Conservation (phyloP, 106 monocot genomes). For the Triglochin maritima region DNA sequence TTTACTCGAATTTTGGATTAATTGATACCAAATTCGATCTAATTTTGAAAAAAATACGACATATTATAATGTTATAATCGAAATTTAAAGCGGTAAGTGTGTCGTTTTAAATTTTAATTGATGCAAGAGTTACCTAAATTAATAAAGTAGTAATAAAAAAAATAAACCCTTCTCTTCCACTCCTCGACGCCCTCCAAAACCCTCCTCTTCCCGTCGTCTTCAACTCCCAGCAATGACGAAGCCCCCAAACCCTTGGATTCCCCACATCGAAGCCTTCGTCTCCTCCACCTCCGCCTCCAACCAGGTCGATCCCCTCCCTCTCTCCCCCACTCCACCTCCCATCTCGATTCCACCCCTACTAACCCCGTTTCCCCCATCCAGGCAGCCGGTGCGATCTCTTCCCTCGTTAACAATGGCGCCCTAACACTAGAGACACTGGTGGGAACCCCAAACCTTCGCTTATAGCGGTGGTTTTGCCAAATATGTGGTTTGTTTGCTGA, state of each 20-base stretch:
- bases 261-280: slow-evolving; percentile 69
- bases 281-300: slow-evolving; percentile 22
- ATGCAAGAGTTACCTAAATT: too few species aligned
- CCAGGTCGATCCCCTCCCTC: slow-evolving; percentile 21
- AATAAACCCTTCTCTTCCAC: too few species aligned
- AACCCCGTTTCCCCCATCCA: too few species aligned
- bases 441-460: background rate
- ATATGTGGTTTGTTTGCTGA: background rate
- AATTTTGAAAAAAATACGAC: too few species aligned
- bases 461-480: background rate
- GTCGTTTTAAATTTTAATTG: too few species aligned
- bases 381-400: slow-evolving; percentile 39
- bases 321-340: background rate
- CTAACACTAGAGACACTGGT: slow-evolving; percentile 61
- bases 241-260: slow-evolving; percentile 25
- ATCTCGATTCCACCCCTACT: too few species aligned
- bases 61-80: too few species aligned
- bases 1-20: too few species aligned
- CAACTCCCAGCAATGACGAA: slow-evolving; percentile 35
- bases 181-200: background rate
- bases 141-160: too few species aligned
- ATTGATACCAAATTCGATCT: too few species aligned
- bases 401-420: slow-evolving; percentile 40
- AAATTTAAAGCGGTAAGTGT: too few species aligned
- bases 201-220: background rate